Conservation (phyloP, 495 filamentous ascomycete genomes). For the Penicillium turbatum region DNA sequence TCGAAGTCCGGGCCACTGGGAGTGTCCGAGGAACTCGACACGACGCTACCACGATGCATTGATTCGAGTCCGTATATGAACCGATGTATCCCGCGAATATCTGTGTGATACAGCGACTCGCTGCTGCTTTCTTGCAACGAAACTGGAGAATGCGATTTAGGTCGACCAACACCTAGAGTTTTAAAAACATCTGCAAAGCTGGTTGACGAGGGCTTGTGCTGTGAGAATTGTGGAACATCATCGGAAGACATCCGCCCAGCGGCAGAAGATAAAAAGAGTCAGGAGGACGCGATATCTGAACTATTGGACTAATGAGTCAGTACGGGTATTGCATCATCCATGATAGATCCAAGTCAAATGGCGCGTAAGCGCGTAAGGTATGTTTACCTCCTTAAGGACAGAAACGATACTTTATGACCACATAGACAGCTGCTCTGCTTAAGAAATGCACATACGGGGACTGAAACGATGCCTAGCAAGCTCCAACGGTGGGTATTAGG, state of each 20-base stretch:
- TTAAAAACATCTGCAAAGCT: constrained; percentile 47
- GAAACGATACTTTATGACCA: constrained; percentile 8
- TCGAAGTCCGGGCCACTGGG: constrained; percentile 42
- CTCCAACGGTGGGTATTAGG: constrained; percentile 12
- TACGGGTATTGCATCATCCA: constrained; percentile 13
- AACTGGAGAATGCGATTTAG: constrained; percentile 38
- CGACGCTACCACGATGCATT: constrained; percentile 46
- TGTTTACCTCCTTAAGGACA: constrained; percentile 8
- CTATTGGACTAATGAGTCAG: constrained; percentile 12
- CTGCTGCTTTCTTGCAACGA: constrained; percentile 34
- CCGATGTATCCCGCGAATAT: constrained; percentile 31
- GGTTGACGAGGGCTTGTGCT: constrained; percentile 37
- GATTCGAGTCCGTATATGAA: constrained; percentile 34
- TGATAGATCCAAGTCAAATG: neutral
- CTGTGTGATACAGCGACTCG: constrained; percentile 30
- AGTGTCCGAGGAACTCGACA: constrained; percentile 44
- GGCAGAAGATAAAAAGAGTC: constrained; percentile 9
- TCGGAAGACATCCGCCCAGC: constrained; percentile 45
- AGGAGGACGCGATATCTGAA: neutral
- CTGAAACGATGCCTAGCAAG: constrained; percentile 6
- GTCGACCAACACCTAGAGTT: constrained; percentile 39
- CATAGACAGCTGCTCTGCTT: constrained; percentile 12
- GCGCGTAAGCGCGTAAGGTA: neutral
- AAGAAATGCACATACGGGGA: constrained; percentile 16
- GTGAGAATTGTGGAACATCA: constrained; percentile 38